phyloP scores from a whole-genome alignment of 225 moss, liverwort and hornwort genomes.

The Neckera pumila region DNA sequence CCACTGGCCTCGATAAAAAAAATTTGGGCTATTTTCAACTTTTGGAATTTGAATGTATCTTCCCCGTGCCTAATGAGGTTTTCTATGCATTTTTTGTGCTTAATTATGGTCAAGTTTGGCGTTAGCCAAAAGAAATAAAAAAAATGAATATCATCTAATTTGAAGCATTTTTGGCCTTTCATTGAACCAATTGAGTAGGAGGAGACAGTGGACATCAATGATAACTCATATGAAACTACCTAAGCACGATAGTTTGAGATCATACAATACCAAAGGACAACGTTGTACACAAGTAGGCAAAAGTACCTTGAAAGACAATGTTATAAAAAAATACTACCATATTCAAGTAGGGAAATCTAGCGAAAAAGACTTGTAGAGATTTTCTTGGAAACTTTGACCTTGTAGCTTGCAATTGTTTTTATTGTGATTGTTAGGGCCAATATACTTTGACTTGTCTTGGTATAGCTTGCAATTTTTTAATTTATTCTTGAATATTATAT shows the following conservation, averaged over 20 bases:
- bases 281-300: neutral
- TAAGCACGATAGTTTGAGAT: rapidly evolving
- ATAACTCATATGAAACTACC: neutral
- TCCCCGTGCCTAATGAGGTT: rapidly evolving
- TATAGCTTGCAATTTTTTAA: too few relatives aligned
- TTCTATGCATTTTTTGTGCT: too few relatives aligned
- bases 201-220: rapidly evolving
- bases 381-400: neutral
- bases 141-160: neutral
- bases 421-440: rapidly evolving
- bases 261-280: neutral
- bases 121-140: rapidly evolving
- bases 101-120: neutral
- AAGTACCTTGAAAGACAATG: neutral
- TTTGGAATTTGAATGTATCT: neutral
- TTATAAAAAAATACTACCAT: neutral
- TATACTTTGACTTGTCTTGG: neutral
- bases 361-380: rapidly evolving
- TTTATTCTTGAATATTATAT: neutral
- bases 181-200: rapidly evolving
- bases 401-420: too few relatives aligned
- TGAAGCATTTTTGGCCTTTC: neutral
- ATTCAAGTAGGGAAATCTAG: rapidly evolving
- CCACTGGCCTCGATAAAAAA: too few relatives aligned
- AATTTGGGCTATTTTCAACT: neutral